A percentile compares a stretch with the other conserved stretches of the same genome.
Conservation (phyloP, 2,329 filamentous ascomycete species). For the Talaromyces islandicus region DNA sequence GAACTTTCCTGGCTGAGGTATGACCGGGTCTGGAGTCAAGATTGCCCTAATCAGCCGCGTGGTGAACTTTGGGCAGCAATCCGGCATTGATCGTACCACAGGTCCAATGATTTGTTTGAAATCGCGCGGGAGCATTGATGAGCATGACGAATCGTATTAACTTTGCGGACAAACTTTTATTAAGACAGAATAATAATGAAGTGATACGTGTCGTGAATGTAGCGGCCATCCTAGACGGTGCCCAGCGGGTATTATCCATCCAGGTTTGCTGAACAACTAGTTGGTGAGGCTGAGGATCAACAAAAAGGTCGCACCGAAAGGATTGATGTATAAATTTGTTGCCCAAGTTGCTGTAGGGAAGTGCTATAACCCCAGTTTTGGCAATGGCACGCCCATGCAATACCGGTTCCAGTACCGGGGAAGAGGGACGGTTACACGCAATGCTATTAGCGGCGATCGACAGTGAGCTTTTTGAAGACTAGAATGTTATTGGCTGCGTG, state of each 20-base stretch:
- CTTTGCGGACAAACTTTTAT: not conserved
- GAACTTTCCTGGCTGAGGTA: not conserved
- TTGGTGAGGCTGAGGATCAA: not conserved
- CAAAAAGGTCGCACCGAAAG: not conserved
- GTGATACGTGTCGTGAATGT: not conserved
- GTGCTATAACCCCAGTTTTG: not conserved
- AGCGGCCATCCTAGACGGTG: not conserved
- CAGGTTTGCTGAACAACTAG: not conserved
- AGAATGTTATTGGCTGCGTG: not conserved
- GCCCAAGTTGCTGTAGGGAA: not conserved
- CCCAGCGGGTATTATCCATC: not conserved
- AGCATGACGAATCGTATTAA: not conserved
- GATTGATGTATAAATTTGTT: not conserved
- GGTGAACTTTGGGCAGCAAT: slow-evolving; percentile 9
- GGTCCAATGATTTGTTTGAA: not conserved
- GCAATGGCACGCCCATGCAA: too few species aligned
- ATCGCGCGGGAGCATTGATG: not conserved
- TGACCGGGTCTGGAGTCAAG: not conserved
- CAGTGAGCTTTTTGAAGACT: not conserved
- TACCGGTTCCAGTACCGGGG: not conserved
- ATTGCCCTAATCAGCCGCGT: not conserved
- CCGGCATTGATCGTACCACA: not conserved
- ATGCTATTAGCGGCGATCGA: not conserved
- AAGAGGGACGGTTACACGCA: not conserved
- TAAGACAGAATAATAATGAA: not conserved